Base-by-base conservation (phyloP, 805 yeast species). In the Zygoascus bituminiphila region DNA sequence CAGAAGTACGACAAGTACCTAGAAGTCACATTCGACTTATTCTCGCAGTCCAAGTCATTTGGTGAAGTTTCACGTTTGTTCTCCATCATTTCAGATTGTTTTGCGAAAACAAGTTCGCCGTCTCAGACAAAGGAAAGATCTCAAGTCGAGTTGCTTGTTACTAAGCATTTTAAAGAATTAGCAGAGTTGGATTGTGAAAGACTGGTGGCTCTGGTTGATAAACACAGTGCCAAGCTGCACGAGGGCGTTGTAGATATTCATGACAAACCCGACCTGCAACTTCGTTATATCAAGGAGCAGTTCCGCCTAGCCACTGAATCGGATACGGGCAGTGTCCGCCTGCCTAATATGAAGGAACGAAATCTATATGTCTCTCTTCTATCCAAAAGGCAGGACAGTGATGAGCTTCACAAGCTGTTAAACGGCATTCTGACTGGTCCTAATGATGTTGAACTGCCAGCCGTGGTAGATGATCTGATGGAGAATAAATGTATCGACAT, bases 1-100 rank as follows among this genome's bases (percentile, higher is more conserved):
- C 72, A 75, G 17, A 72, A 68, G 45, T 76, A 69, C 51, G 64
- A 78, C 2, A 73, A 80, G 49, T 73, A 82, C 0, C 62, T 84
- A 37, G 74, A 75, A 44, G 66, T 78, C 1, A 77, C 86, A 81
- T 51, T 78, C 21, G 53, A 47, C 42, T 17, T 39, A 17, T 21
- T 40, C 42, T n/a, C 44, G 22, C 36, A 39, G 20, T 19, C 35
- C 8, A 26, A 41, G n/a, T 26, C 39, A 6, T 19, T 25, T 25
- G 39, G 37, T 6, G 46, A 46, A 6, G 46, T 33, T 22, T 31
- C 41, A n/a, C 10, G 40, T 24, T 45, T 54, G 33, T 42, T 56
- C 14, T 53, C 46, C 4, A 47, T 55, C 7, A 26, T 59, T 7
- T 44, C 43, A 9, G 58, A 56, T 40, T 57, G 60, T 39, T 41